phyloP scores from a whole-genome alignment of 1,139 yeast genomes.

The Kurtzmaniella quercitrusa region DNA sequence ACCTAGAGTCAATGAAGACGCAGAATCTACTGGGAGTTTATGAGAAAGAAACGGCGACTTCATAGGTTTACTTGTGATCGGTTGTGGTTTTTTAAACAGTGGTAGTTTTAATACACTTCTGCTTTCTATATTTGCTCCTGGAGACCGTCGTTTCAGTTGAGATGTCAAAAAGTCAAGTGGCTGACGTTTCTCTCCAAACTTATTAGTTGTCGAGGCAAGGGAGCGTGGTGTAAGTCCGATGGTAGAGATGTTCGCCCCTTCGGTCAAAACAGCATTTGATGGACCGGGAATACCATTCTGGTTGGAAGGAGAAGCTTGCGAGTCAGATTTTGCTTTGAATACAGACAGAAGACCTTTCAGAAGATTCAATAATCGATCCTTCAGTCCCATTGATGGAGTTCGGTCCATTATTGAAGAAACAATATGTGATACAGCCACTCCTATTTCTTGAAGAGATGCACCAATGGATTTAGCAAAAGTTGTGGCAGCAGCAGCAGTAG shows the following conservation, averaged over 20 bases:
- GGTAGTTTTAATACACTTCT: constrained; percentile 31
- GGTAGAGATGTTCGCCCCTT: constrained; percentile 4
- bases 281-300: constrained; percentile 1
- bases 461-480: constrained; percentile 20
- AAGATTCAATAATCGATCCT: constrained; percentile 27
- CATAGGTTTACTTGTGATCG: constrained; percentile 9
- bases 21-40: constrained; percentile 14
- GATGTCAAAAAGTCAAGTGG: constrained; percentile 4
- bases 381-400: constrained; percentile 20
- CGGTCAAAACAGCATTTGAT: background rate
- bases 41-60: constrained; percentile 36
- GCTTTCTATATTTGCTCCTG: background rate
- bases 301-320: background rate
- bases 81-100: constrained; percentile 32
- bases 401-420: constrained; percentile 27
- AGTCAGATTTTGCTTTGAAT: background rate
- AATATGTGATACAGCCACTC: constrained; percentile 19
- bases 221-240: constrained; percentile 7
- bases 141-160: constrained; percentile 2
- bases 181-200: constrained; percentile 5
- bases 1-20: constrained; percentile 3
- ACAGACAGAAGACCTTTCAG: constrained; percentile 22
- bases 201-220: constrained; percentile 13
- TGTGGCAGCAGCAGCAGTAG: constrained; percentile 34
- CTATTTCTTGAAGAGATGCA: constrained; percentile 8